Evolutionary conservation across 192 early-diverging fungal genomes (phyloP), one percentile per base, ranked within the genome.

Genomic region (Linnemannia exigua): DNA sequence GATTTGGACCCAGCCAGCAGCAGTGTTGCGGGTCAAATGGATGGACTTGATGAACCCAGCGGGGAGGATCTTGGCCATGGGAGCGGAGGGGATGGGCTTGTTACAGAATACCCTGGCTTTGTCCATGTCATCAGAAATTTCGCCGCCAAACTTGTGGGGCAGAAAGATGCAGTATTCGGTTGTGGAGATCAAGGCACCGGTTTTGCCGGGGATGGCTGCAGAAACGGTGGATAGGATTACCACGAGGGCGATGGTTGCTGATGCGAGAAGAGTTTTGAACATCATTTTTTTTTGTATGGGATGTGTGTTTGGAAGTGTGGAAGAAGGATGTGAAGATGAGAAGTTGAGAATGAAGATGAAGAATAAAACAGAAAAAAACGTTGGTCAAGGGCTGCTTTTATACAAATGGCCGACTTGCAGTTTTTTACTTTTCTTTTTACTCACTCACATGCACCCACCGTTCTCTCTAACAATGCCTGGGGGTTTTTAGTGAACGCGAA

Each of bases 1-100:
- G 37, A 90, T 81, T 79, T 91, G 89, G 47, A 91, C 88, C 41
- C 84, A 91, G n/a, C n/a, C n/a, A n/a, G n/a, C 5, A 52, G 74
- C 51, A 17, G 70, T 75, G 41, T 79, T 75, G 15, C 37, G 58
- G 69, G 20, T 41, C 87, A 88, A 90, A 70, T 90, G 87, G 22
- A 81, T 84, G 1, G 88, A 88, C 69, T 82, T 15, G 25, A 69
- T 25, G 41, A 91, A 90, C 22, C 86, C 89, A 0, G 25, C 7
- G 22, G 87, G 76, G n/a, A 90, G 50, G 0, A 8, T 77, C 20
- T 75, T 67, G 5, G 89, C 89, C 54, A 76, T 76, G 25, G 76
- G 80, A 31, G 90, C 89, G 16, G 72, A 15, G 19, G 90, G 77
- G 8, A 88, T 38, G 1, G 36, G 12, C 46, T 72, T 48, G 28